Percentiles rank a stretch among this genome's conserved stretches.
Conservation (phyloP, 345 rosid genomes). For the Turritis glabra region DNA sequence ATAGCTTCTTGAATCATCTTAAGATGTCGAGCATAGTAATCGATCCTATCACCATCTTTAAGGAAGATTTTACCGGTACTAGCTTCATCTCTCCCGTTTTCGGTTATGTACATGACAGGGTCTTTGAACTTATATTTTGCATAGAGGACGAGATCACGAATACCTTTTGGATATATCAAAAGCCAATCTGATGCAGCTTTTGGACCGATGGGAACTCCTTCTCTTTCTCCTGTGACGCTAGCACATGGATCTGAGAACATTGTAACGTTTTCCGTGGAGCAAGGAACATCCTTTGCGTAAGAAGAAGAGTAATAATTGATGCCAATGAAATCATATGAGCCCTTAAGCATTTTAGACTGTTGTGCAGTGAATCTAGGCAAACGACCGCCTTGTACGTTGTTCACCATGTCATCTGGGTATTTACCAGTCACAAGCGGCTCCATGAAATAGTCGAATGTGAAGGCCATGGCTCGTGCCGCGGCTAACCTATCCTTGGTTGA, state of each 20-base stretch:
- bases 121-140: conserved; percentile 6
- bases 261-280: not conserved
- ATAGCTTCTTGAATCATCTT: conserved; percentile 4
- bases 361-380: not conserved
- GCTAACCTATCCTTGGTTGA: not conserved
- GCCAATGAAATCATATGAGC: conserved; percentile 12
- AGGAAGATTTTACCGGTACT: not conserved
- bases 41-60: not conserved
- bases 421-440: conserved; percentile 4
- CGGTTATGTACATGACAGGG: not conserved
- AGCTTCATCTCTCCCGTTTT: not conserved
- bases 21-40: not conserved
- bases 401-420: not conserved
- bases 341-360: not conserved
- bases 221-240: not conserved
- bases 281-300: not conserved
- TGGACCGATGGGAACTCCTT: not conserved
- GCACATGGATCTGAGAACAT: not conserved
- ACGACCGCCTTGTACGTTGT: not conserved
- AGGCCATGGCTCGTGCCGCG: conserved; percentile 10
- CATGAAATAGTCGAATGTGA: conserved; percentile 3
- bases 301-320: not conserved
- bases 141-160: not conserved
- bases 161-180: not conserved
- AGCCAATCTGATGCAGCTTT: conserved; percentile 3